Evolutionary conservation across 257 asterid genomes (phyloP).

Genomic region (Forsythia viridissima): DNA sequence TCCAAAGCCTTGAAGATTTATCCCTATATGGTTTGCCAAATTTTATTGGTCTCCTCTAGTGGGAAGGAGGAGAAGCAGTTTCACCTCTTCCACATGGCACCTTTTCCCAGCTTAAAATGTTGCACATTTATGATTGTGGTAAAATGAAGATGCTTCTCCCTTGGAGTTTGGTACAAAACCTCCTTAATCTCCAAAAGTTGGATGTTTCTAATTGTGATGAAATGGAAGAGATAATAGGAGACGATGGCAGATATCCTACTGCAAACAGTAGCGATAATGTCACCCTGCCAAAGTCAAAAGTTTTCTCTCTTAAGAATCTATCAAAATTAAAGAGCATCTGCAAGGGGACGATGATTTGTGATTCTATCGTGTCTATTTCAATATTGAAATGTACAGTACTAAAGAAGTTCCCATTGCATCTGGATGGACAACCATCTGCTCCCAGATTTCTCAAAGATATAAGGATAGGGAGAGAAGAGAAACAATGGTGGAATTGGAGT

Average conservation of each 20-base stretch:
- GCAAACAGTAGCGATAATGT: not conserved
- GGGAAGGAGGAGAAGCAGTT: not conserved
- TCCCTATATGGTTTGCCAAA: constrained; percentile 14
- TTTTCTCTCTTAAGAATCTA: constrained; percentile 13
- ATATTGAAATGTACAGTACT: constrained; percentile 16
- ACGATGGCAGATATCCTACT: not conserved
- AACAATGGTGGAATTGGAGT: constrained; percentile 36
- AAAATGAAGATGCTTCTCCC: constrained; percentile 24
- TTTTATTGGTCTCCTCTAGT: constrained; percentile 18
- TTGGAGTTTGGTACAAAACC: constrained; percentile 8
- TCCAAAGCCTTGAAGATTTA: constrained; percentile 21
- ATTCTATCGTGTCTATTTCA: constrained; percentile 26
- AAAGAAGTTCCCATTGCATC: constrained; percentile 23
- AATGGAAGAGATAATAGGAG: constrained; percentile 29
- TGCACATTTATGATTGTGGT: constrained; percentile 8
- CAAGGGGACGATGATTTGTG: constrained; percentile 20
- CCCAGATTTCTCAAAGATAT: constrained; percentile 26
- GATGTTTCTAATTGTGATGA: constrained; percentile 25
- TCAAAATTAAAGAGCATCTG: constrained; percentile 27
- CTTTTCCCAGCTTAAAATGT: constrained; percentile 24
- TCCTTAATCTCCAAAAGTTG: constrained; percentile 24
- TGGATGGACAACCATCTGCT: constrained; percentile 18
- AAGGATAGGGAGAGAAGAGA: constrained; percentile 23
- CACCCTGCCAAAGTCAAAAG: constrained; percentile 18
- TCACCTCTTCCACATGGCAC: constrained; percentile 14